A percentile compares a stretch with the other conserved stretches of the same genome.
phyloP scores from a whole-genome alignment of 1,139 yeast genomes.

The Yamadazyma atmosphaerica region DNA sequence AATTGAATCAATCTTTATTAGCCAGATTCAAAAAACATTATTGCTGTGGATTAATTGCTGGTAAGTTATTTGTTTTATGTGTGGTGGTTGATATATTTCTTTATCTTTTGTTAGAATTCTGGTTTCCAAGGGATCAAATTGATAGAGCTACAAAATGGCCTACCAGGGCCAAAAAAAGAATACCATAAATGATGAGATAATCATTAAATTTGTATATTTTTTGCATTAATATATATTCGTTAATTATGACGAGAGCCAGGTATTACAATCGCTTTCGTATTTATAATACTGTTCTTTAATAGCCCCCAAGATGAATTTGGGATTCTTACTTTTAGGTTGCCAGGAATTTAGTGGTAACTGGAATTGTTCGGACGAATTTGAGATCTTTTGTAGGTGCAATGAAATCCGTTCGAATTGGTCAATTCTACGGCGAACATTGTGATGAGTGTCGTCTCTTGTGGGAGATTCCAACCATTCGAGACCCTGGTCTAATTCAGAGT shows the following conservation, averaged over 20 bases:
- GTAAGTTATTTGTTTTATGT: constrained; percentile 74
- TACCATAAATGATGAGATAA: background rate
- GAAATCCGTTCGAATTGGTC: constrained; percentile 5
- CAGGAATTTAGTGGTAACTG: constrained; percentile 16
- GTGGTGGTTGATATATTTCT: constrained; percentile 78
- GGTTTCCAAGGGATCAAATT: constrained; percentile 66
- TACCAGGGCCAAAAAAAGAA: constrained; percentile 15
- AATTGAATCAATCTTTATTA: constrained; percentile 51
- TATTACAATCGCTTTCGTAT: constrained; percentile 8
- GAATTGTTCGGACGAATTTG: constrained; percentile 13
- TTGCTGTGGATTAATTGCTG: constrained; percentile 81
- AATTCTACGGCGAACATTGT: background rate
- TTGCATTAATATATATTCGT: background rate
- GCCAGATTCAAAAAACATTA: constrained; percentile 58
- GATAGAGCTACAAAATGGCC: constrained; percentile 86
- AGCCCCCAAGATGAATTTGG: constrained; percentile 15
- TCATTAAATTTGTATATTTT: background rate
- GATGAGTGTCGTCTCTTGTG: constrained; percentile 1
- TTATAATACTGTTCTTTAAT: constrained; percentile 11
- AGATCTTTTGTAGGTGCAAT: constrained; percentile 17
- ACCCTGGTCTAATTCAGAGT: constrained; percentile 1
- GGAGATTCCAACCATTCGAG: constrained; percentile 23
- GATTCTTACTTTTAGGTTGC: constrained; percentile 22
- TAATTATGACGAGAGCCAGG: background rate
- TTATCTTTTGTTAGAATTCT: constrained; percentile 61